phyloP scores from a whole-genome alignment of 257 asterid genomes.

The Fraxinus cuspidata region DNA sequence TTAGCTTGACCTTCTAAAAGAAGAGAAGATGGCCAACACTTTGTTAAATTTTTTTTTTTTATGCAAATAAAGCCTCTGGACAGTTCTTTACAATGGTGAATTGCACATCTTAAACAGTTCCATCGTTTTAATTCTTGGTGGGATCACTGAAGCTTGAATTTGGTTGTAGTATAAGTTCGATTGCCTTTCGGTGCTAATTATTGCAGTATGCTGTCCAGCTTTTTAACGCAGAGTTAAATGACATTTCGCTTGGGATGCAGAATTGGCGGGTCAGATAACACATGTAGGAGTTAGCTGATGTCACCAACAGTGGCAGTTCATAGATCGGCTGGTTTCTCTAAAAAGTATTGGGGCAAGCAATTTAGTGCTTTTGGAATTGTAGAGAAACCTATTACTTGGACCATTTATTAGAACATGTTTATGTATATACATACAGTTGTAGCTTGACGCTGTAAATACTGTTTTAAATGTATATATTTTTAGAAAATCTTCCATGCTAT shows the following conservation, averaged over 20 bases:
- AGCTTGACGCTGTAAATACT: constrained; percentile 33
- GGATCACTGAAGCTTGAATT: constrained; percentile 58
- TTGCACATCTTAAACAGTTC: constrained; percentile 39
- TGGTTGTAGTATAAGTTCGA: constrained; percentile 45
- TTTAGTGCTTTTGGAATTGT: constrained; percentile 51
- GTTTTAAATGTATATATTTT: constrained; percentile 43
- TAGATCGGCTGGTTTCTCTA: constrained; percentile 54
- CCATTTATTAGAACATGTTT: constrained; percentile 35
- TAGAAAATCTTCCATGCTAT: constrained; percentile 27
- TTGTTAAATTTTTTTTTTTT: constrained; percentile 22
- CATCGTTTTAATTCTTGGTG: constrained; percentile 42
- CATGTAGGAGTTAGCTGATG: constrained; percentile 45
- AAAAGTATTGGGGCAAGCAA: constrained; percentile 46
- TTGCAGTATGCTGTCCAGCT: constrained; percentile 83
- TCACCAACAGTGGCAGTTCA: constrained; percentile 68
- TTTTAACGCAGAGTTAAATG: constrained; percentile 71
- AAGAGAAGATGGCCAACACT: constrained; percentile 4
- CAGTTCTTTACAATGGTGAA: constrained; percentile 32
- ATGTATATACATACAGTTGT: constrained; percentile 52
- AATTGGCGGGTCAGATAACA: constrained; percentile 77
- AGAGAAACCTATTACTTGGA: constrained; percentile 39
- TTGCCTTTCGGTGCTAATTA: constrained; percentile 62
- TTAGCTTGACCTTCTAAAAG: constrained; percentile 26
- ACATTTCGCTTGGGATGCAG: constrained; percentile 80
- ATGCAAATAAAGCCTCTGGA: constrained; percentile 23